Evolutionary conservation across 2,329 filamentous ascomycete genomes (phyloP).

Genomic region (Colletotrichum acutatum): DNA sequence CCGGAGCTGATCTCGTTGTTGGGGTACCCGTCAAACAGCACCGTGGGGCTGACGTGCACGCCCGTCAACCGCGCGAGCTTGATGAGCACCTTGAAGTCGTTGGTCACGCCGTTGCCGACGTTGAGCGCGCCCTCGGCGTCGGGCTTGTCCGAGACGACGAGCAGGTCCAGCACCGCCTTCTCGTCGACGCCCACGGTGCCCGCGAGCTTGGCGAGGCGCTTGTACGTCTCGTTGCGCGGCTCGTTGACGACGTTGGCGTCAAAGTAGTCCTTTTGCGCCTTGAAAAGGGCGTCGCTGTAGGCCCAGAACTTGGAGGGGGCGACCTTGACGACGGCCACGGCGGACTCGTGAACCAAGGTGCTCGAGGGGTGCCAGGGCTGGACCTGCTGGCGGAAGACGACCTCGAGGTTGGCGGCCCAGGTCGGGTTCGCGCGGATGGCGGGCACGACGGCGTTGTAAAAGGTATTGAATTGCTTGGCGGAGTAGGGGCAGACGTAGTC

Average conservation of each 20-base stretch:
- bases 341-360: constrained; percentile 85
- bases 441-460: constrained; percentile 75
- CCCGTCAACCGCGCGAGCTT: constrained; percentile 84
- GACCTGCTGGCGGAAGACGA: constrained; percentile 91
- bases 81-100: constrained; percentile 85
- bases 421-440: constrained; percentile 70
- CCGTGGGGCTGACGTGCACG: constrained; percentile 91
- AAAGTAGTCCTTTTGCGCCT: constrained; percentile 80
- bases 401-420: constrained; percentile 67
- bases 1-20: constrained; percentile 81
- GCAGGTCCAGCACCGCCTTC: constrained; percentile 73
- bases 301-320: constrained; percentile 81
- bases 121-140: constrained; percentile 77
- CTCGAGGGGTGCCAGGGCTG: constrained; percentile 96
- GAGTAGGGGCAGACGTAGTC: constrained; percentile 89
- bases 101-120: constrained; percentile 82
- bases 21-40: constrained; percentile 87
- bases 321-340: constrained; percentile 79
- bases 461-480: constrained; percentile 78
- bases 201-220: constrained; percentile 80
- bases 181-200: constrained; percentile 75
- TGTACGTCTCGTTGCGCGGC: constrained; percentile 85
- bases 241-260: constrained; percentile 88
- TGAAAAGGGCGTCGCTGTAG: constrained; percentile 76
- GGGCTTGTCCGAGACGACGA: constrained; percentile 76